phyloP scores from a whole-genome alignment of 352 stramenopile species.

The Blastocystis sp. region DNA sequence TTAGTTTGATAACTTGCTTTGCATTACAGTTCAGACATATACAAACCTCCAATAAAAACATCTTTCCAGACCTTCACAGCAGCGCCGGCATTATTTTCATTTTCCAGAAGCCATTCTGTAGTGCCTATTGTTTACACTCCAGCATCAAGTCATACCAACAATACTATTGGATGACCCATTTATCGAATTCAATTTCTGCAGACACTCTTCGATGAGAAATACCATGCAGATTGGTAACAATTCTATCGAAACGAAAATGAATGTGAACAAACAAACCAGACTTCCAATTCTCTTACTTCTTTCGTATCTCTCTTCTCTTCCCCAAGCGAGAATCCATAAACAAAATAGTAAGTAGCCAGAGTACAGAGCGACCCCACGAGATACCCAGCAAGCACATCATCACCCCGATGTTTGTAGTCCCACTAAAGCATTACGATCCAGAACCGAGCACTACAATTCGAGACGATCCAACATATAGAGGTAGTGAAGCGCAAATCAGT shows the following conservation, averaged over 20 bases:
- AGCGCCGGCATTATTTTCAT: background rate
- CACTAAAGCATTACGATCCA: background rate
- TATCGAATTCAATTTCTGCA: background rate
- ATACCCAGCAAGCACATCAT: background rate
- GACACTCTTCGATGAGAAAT: constrained; percentile 12
- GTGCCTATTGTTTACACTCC: background rate
- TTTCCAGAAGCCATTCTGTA: background rate
- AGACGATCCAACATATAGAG: background rate
- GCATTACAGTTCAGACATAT: background rate
- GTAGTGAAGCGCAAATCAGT: background rate
- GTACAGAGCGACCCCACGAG: background rate
- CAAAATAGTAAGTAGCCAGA: background rate
- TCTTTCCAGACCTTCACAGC: background rate
- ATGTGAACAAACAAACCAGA: constrained; percentile 4
- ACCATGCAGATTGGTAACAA: background rate
- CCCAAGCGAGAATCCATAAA: background rate
- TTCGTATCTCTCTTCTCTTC: background rate
- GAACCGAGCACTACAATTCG: background rate
- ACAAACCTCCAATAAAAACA: background rate
- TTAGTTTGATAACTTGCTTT: background rate
- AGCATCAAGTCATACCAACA: background rate
- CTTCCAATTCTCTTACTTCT: background rate
- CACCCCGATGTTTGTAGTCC: constrained; percentile 57
- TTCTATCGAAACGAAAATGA: background rate
- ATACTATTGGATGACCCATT: constrained; percentile 9